These are phyloP conservation scores for Inosperma sp. DNA, from an alignment of 768 basidiomycete species.

Conservation along the genomic window DNA sequence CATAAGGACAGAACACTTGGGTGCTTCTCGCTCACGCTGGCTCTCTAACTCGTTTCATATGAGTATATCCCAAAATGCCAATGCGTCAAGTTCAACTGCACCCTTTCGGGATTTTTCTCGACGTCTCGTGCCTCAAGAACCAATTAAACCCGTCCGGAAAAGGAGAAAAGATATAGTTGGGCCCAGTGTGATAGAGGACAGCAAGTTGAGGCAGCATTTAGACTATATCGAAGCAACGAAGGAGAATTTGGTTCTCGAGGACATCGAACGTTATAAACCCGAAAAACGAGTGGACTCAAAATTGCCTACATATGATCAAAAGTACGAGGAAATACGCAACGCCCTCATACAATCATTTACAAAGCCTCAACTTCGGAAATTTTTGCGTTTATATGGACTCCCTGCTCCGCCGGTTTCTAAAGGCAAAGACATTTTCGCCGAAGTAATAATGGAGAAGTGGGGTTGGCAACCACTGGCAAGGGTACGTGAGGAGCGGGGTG, in stretches of 20 bases:
- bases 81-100: too few species aligned
- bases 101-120: too few species aligned
- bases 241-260: conserved; percentile 48
- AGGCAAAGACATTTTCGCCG: conserved; percentile 40
- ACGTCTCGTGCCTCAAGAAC: neutral
- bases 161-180: neutral
- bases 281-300: conserved; percentile 31
- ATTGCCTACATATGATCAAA: conserved; percentile 40
- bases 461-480: conserved; percentile 58
- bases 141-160: neutral
- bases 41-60: conserved; percentile 1
- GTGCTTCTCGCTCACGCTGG: conserved; percentile 4
- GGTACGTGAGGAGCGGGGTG: conserved; percentile 45
- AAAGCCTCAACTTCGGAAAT: conserved; percentile 52
- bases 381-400: conserved; percentile 47
- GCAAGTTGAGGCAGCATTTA: conserved; percentile 53
- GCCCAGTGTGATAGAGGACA: conserved; percentile 30
- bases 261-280: conserved; percentile 58
- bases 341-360: conserved; percentile 60
- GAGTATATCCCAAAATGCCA: neutral
- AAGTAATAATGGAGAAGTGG: conserved; percentile 65
- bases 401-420: conserved; percentile 26
- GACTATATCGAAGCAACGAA: conserved; percentile 45
- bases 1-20: neutral
- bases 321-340: conserved; percentile 52